These are phyloP conservation scores for Hypoxylon sp. DNA, from an alignment of 2,329 filamentous ascomycete species.

Conservation along the genomic window DNA sequence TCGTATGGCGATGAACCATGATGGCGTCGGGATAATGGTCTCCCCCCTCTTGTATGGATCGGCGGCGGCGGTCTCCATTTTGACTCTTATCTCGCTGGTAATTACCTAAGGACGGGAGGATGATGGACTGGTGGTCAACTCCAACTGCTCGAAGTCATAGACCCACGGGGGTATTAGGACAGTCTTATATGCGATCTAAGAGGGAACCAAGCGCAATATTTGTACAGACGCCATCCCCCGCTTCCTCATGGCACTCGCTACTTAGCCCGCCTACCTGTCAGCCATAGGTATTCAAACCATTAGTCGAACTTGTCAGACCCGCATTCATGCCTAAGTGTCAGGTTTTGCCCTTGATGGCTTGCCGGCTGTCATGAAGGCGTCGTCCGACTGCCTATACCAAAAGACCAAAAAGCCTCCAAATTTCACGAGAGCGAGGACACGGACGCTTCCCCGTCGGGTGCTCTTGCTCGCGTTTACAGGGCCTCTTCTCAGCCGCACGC, in stretches of 20 bases:
- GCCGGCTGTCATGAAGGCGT: constrained; percentile 1
- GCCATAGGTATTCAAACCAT: constrained; percentile 2
- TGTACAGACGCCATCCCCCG: constrained; percentile 23
- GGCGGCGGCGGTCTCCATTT: constrained; percentile 40
- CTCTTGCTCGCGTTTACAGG: constrained; percentile 24
- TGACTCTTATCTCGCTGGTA: not conserved
- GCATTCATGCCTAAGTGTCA: constrained; percentile 17
- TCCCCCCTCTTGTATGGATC: constrained; percentile 42
- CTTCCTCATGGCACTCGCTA: constrained; percentile 4
- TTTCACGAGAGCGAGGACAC: constrained; percentile 1
- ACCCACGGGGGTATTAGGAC: not conserved
- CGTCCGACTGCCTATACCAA: not conserved
- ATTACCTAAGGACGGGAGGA: no score
- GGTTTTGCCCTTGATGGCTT: constrained; percentile 3
- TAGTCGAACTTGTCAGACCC: constrained; percentile 10
- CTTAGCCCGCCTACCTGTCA: constrained; percentile 13
- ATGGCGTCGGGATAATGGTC: constrained; percentile 55
- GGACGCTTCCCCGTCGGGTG: not conserved
- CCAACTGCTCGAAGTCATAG: constrained; percentile 3
- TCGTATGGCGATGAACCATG: constrained; percentile 58
- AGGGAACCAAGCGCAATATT: constrained; percentile 25
- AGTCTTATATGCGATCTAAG: not conserved
- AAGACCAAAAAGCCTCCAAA: constrained; percentile 12
- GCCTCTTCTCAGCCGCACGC: constrained; percentile 36
- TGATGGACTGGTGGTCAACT: not conserved